Evolutionary conservation across 208 protist species (phyloP), one percentile per base, ranked within the genome.

Genomic region (Jaenimonas drosophilae): DNA sequence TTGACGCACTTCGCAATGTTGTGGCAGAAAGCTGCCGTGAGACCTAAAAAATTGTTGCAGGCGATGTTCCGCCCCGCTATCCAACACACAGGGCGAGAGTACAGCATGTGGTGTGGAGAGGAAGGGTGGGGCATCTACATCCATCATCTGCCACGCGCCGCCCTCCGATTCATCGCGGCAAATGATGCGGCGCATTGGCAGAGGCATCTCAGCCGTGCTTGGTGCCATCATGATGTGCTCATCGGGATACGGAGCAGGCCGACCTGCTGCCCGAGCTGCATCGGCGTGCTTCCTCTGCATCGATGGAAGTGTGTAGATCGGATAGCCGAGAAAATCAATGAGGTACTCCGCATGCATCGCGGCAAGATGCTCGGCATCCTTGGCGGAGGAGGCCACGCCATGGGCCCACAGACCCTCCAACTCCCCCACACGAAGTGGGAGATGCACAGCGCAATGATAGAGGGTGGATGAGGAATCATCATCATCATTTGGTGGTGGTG

Each of bases 291-390:
- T 84, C 12, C 75, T 75, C 53, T 94, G 86, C 74, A 76, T 85
- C 7, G 79, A 89, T 9, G 82, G 71, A 21, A 94, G 65, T 14
- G 64, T 83, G 63, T 88, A 94, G 28, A 94, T 74, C 47, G 85
- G 79, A 47, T 88, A 87, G 24, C 86, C 81, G 32, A 91, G 75
- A 27, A 60, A 65, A 55, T 93, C 85, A 44, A 88, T 86, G 27
- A 90, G 81, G 41, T 75, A 71, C 41, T 89, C 77, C 0, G 80
- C 85, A 53, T 90, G 85, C 85, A 90, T 90, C 14, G 80, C 72
- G 0, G 85, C 85, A 9, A 88, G 67, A 39, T 72, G 28, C 48
- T 94, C 85, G 4, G 80, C 85, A 25, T 88, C 69, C 48, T 87
- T 88, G 3, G 43, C 56, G 16, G 69, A 71, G 53, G 62, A 71